A percentile compares a stretch with the other conserved stretches of the same genome.
Evolutionary conservation across 106 monocot genomes (phyloP).

Genomic region (Acanthochlamys bracteata): DNA sequence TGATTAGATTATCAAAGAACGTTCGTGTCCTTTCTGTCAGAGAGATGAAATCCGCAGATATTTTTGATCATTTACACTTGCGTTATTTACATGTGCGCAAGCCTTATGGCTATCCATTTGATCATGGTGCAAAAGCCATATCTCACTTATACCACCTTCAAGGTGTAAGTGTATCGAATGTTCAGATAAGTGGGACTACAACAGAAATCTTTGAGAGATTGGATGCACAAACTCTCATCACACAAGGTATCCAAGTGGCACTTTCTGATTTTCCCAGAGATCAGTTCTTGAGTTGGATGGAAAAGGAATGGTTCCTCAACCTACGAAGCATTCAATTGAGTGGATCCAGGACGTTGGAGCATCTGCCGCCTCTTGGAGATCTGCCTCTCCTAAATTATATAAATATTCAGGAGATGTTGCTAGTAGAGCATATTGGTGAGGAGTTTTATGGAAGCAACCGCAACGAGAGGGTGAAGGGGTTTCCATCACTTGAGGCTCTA

Average conservation of each 20-base stretch:
- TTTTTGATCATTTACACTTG: background rate
- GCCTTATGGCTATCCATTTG: background rate
- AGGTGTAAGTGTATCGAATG: background rate
- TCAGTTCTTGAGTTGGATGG: background rate
- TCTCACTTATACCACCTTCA: background rate
- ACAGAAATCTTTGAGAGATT: background rate
- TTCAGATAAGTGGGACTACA: background rate
- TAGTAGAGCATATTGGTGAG: background rate
- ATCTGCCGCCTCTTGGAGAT: background rate
- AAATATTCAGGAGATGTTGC: background rate
- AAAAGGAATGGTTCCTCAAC: background rate
- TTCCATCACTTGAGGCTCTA: background rate
- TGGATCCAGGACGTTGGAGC: background rate
- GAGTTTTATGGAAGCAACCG: background rate
- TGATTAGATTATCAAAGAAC: background rate
- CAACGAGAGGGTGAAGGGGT: background rate
- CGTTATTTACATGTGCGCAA: background rate
- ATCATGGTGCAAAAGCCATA: background rate
- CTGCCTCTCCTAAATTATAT: background rate
- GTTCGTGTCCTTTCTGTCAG: background rate
- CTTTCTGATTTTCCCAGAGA: background rate
- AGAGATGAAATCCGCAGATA: background rate
- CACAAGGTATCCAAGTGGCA: background rate
- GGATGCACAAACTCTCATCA: background rate
- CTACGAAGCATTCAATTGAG: background rate